Percentiles rank a stretch among this genome's conserved stretches.
Evolutionary conservation across 106 monocot species (phyloP).

Genomic region (Vanilla planifolia): DNA sequence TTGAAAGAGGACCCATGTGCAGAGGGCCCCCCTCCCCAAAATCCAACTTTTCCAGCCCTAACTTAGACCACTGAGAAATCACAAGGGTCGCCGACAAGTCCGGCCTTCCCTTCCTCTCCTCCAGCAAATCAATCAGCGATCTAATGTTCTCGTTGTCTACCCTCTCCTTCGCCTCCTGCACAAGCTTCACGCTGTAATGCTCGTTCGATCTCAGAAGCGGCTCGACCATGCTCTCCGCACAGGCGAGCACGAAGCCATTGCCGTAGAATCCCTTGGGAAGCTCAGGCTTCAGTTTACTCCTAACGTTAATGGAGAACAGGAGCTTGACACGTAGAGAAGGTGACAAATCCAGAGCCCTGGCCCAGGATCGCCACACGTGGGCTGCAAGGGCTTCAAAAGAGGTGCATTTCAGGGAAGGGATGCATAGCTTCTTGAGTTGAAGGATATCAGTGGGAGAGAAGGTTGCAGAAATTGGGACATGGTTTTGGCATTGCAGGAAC

Average conservation of each 20-base stretch:
- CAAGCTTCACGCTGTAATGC: constrained; percentile 24
- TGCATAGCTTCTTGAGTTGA: constrained; percentile 47
- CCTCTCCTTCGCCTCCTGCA: constrained; percentile 63
- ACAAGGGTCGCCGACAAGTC: constrained; percentile 70
- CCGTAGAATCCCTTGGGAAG: constrained; percentile 75
- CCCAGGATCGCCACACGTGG: constrained; percentile 83
- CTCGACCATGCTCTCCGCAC: constrained; percentile 49
- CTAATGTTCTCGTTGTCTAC: constrained; percentile 43
- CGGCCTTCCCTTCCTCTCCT: constrained; percentile 34
- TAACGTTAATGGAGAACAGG: constrained; percentile 53
- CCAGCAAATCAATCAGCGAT: constrained; percentile 64
- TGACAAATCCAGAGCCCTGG: constrained; percentile 35
- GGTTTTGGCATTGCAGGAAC: constrained; percentile 47
- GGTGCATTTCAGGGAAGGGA: constrained; percentile 77
- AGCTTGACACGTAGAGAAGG: constrained; percentile 49
- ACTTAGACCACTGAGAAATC: constrained; percentile 85
- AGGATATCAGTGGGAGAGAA: constrained; percentile 60
- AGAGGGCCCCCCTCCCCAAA: constrained; percentile 69
- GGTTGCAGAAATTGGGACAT: constrained; percentile 56
- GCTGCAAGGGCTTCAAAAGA: constrained; percentile 79
- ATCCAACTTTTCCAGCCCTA: constrained; percentile 82
- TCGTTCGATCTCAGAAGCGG: constrained; percentile 22
- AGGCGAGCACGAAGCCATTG: constrained; percentile 70
- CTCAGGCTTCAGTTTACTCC: constrained; percentile 31
- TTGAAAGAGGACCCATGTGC: constrained; percentile 75